Evolutionary conservation across 331 rosid genomes (phyloP).

Genomic region (Rhamnella rubrinervis): DNA sequence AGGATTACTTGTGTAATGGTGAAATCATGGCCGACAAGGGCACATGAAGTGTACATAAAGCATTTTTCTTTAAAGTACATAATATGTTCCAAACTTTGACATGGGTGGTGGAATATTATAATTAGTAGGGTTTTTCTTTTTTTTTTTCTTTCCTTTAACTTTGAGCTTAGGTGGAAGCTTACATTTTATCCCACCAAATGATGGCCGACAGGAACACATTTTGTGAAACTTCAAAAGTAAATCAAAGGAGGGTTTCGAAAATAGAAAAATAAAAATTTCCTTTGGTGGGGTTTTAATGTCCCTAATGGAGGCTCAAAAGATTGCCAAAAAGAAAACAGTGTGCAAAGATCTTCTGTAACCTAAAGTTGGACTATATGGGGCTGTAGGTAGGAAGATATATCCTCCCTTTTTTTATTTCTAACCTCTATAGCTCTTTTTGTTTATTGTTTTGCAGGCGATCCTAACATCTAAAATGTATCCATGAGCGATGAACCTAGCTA

Average conservation of each 20-base stretch:
- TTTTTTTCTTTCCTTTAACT: slow-evolving; percentile 21
- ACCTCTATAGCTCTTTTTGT: slow-evolving; percentile 1
- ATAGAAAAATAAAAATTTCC: neutral
- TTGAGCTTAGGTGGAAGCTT: slow-evolving; percentile 40
- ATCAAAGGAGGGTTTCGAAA: slow-evolving; percentile 17
- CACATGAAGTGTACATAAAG: slow-evolving; percentile 51
- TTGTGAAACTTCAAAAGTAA: slow-evolving; percentile 71
- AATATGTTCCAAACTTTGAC: slow-evolving; percentile 62
- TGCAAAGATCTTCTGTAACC: slow-evolving; percentile 44
- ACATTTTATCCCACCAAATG: slow-evolving; percentile 59
- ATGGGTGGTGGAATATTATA: slow-evolving; percentile 57
- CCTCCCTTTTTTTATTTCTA: slow-evolving; percentile 36
- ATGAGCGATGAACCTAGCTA: neutral
- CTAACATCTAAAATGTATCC: neutral
- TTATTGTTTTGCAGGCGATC: slow-evolving; percentile 22
- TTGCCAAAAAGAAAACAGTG: slow-evolving; percentile 34
- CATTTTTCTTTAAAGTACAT: slow-evolving; percentile 73
- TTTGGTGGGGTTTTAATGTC: slow-evolving; percentile 64
- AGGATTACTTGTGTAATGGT: slow-evolving; percentile 35
- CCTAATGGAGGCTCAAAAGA: slow-evolving; percentile 32
- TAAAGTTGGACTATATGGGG: slow-evolving; percentile 52
- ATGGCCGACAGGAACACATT: slow-evolving; percentile 71
- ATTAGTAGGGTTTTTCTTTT: slow-evolving; percentile 11
- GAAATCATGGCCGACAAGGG: slow-evolving; percentile 87
- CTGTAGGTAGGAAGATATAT: slow-evolving; percentile 24